Conservation (phyloP, 2,329 filamentous ascomycete species). For the Polytolypa hystricis region DNA sequence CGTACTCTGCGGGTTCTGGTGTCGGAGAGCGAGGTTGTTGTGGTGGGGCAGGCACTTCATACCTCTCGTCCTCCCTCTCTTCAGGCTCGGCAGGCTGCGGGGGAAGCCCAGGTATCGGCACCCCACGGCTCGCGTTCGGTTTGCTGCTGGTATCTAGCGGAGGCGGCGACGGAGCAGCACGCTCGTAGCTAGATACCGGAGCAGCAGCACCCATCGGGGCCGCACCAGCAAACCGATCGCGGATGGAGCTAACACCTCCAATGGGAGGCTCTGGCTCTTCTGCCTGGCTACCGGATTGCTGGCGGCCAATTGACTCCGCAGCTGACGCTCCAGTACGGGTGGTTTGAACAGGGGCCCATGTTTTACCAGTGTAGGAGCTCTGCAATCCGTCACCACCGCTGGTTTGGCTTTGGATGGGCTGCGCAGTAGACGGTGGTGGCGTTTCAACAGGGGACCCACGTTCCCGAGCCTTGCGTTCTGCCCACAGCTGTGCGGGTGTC, state of each 20-base stretch:
- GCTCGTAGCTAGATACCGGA: slow-evolving; percentile 24
- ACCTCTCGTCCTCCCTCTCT: slow-evolving; percentile 34
- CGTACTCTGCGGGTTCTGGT: slow-evolving; percentile 33
- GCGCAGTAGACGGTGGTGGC: slow-evolving; percentile 34
- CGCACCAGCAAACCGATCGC: slow-evolving; percentile 73
- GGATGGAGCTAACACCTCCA: slow-evolving; percentile 61
- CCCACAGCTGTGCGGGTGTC: slow-evolving; percentile 93
- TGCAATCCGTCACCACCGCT: slow-evolving; percentile 73
- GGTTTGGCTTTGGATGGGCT: slow-evolving; percentile 54
- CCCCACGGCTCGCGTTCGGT: slow-evolving; percentile 54
- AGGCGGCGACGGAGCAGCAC: slow-evolving; percentile 43
- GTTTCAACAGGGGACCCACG: slow-evolving; percentile 47
- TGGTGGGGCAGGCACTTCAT: slow-evolving; percentile 28
- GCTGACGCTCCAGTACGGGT: slow-evolving; percentile 53
- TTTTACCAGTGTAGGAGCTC: slow-evolving; percentile 82
- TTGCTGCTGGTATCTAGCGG: slow-evolving; percentile 58
- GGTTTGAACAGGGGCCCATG: slow-evolving; percentile 75
- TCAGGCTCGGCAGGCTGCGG: slow-evolving; percentile 43
- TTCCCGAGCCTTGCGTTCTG: slow-evolving; percentile 86
- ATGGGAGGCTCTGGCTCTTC: slow-evolving; percentile 44
- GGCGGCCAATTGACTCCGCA: slow-evolving; percentile 4
- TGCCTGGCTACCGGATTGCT: slow-evolving; percentile 2
- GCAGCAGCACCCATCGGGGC: slow-evolving; percentile 51
- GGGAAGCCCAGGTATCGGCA: slow-evolving; percentile 69
- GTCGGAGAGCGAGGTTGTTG: slow-evolving; percentile 36